Evolutionary conservation across 805 yeast species (phyloP).

Genomic region (Lipomyces yamanashiensis): DNA sequence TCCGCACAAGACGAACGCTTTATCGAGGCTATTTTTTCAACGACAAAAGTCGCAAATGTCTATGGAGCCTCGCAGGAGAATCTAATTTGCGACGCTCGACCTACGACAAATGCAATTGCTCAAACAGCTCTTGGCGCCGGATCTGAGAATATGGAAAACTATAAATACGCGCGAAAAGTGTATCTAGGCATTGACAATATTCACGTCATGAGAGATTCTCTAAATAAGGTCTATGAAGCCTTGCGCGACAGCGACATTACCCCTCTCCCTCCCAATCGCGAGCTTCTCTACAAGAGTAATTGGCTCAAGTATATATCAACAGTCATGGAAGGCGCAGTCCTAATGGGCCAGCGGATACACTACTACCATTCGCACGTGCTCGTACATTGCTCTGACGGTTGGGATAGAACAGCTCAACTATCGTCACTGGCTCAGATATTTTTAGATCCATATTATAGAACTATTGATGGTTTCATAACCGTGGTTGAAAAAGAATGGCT

Average conservation of each 20-base stretch:
- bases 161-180: conserved; percentile 68
- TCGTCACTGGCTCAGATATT: conserved; percentile 83
- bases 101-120: conserved; percentile 92
- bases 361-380: conserved; percentile 80
- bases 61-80: conserved; percentile 53
- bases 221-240: conserved; percentile 63
- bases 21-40: conserved; percentile 70
- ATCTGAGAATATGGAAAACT: conserved; percentile 88
- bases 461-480: conserved; percentile 82
- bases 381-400: conserved; percentile 96
- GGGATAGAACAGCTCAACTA: conserved; percentile 96
- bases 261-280: conserved; percentile 57
- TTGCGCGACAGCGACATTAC: conserved; percentile 71
- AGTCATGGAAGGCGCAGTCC: conserved; percentile 73
- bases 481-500: conserved; percentile 94
- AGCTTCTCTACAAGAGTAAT: conserved; percentile 63
- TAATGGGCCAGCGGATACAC: conserved; percentile 79
- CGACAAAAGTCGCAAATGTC: conserved; percentile 51
- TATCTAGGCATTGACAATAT: conserved; percentile 93
- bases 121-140: conserved; percentile 99
- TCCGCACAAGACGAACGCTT: conserved; percentile 91
- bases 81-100: conserved; percentile 87
- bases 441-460: conserved; percentile 87
- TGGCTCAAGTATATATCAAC: conserved; percentile 79
- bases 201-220: conserved; percentile 90